Evolutionary conservation across 2,329 filamentous ascomycete genomes (phyloP).

Genomic region (Ceratocystis papillata): DNA sequence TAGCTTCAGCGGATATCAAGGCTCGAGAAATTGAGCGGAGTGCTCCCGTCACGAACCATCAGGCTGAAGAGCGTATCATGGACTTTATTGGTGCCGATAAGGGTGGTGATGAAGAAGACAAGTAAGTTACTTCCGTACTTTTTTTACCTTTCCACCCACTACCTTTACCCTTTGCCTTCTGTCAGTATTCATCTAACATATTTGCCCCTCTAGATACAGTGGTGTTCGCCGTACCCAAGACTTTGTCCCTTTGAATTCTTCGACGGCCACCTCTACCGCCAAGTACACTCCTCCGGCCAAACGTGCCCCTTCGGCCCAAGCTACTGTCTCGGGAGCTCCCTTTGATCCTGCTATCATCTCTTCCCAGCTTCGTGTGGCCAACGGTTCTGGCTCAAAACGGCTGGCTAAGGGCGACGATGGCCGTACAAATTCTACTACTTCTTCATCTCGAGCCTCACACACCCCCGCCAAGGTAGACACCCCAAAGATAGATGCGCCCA

Average conservation of each 20-base stretch:
- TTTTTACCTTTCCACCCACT: not conserved
- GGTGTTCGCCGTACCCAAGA: slow-evolving; percentile 63
- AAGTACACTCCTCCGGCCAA: slow-evolving; percentile 88
- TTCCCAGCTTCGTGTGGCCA: slow-evolving; percentile 47
- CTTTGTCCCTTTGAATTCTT: slow-evolving; percentile 52
- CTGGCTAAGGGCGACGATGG: slow-evolving; percentile 14
- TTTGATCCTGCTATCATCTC: slow-evolving; percentile 87
- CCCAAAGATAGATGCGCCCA: slow-evolving; percentile 13
- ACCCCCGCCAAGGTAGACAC: slow-evolving; percentile 16
- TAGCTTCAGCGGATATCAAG: slow-evolving; percentile 69
- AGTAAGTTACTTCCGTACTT: slow-evolving; percentile 42
- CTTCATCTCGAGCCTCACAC: slow-evolving; percentile 16
- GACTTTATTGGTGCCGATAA: slow-evolving; percentile 54
- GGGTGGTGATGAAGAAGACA: slow-evolving; percentile 82
- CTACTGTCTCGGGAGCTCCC: slow-evolving; percentile 64
- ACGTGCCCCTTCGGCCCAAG: slow-evolving; percentile 62
- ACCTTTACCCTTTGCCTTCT: not conserved
- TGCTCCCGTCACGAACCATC: slow-evolving; percentile 62
- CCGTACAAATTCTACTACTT: slow-evolving; percentile 12
- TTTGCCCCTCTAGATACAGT: slow-evolving; percentile 55
- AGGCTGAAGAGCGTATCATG: slow-evolving; percentile 79
- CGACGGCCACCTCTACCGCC: slow-evolving; percentile 34
- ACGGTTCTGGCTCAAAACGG: slow-evolving; percentile 16
- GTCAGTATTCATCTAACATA: not conserved
- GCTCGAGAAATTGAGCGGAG: slow-evolving; percentile 82